Evolutionary conservation across 2,329 filamentous ascomycete species (phyloP).

Genomic region (Aplosporella prunicola): DNA sequence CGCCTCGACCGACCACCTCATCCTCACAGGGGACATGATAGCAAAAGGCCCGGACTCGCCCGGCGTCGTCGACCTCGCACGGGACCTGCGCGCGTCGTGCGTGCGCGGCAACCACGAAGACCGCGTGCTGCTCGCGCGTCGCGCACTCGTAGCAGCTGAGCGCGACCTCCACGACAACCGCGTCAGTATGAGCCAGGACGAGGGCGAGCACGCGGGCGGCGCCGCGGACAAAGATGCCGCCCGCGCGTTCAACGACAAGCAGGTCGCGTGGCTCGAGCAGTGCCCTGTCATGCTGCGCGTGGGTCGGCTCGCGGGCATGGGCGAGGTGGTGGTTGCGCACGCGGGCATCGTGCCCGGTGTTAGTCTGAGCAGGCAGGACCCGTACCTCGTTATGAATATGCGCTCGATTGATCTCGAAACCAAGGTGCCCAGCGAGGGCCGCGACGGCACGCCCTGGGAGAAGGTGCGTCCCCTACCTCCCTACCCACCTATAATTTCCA

Average conservation of each 20-base stretch:
- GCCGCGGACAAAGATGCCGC: conserved; percentile 20
- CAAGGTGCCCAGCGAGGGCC: conserved; percentile 45
- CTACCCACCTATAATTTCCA: not conserved
- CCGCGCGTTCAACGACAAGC: conserved; percentile 47
- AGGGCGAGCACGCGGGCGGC: conserved; percentile 37
- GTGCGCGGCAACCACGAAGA: conserved; percentile 95
- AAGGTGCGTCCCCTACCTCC: conserved; percentile 29
- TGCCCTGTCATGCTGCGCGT: conserved; percentile 72
- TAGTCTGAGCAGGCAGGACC: conserved; percentile 59
- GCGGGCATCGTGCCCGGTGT: conserved; percentile 75
- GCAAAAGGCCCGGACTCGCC: conserved; percentile 77
- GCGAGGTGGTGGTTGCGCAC: conserved; percentile 69
- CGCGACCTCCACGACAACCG: conserved; percentile 25
- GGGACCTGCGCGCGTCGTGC: conserved; percentile 62
- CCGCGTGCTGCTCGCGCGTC: conserved; percentile 60
- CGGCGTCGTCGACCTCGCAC: conserved; percentile 67
- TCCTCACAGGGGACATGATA: conserved; percentile 40
- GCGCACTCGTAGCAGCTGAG: conserved; percentile 16
- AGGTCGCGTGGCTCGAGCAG: conserved; percentile 58
- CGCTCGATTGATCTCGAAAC: conserved; percentile 60
- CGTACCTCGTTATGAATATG: conserved; percentile 86
- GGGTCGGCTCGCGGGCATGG: conserved; percentile 51
- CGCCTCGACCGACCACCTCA: conserved; percentile 40
- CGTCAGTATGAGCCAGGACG: conserved; percentile 21
- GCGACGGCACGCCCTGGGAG: conserved; percentile 56